These are phyloP conservation scores for Fusarium sp. DNA, from an alignment of 2,329 filamentous ascomycete species.

Conservation along the genomic window DNA sequence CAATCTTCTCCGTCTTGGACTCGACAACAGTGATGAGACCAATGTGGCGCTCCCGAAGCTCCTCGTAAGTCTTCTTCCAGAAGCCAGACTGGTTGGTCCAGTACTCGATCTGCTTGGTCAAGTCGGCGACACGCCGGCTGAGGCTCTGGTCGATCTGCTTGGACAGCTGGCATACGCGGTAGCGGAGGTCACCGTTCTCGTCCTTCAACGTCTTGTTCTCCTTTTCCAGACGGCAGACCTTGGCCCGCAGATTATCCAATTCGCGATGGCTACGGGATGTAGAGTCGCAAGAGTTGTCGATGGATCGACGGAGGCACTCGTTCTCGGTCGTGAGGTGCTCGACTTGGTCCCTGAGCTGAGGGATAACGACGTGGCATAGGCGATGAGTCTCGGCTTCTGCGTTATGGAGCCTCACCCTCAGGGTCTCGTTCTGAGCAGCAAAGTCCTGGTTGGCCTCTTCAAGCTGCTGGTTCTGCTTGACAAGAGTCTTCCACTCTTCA, in stretches of 20 bases:
- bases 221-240: constrained; percentile 50
- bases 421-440: constrained; percentile 45
- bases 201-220: constrained; percentile 52
- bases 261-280: constrained; percentile 47
- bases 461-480: constrained; percentile 52
- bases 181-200: constrained; percentile 52
- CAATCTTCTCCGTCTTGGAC: constrained; percentile 48
- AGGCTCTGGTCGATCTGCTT: constrained; percentile 48
- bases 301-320: constrained; percentile 52
- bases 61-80: constrained; percentile 48
- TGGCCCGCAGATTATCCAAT: constrained; percentile 49
- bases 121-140: constrained; percentile 49
- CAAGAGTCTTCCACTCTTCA: constrained; percentile 52
- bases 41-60: constrained; percentile 43
- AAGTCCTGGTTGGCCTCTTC: constrained; percentile 52
- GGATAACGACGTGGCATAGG: constrained; percentile 48
- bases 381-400: constrained; percentile 52
- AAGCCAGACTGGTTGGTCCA: constrained; percentile 50
- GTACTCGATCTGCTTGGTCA: constrained; percentile 49
- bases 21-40: constrained; percentile 46
- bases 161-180: constrained; percentile 50
- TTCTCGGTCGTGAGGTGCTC: constrained; percentile 54
- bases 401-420: constrained; percentile 52
- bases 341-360: constrained; percentile 53
- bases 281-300: constrained; percentile 48